Base-by-base conservation (phyloP, 192 early-diverging fungal genomes). In the Gaertneriomyces sp. region DNA sequence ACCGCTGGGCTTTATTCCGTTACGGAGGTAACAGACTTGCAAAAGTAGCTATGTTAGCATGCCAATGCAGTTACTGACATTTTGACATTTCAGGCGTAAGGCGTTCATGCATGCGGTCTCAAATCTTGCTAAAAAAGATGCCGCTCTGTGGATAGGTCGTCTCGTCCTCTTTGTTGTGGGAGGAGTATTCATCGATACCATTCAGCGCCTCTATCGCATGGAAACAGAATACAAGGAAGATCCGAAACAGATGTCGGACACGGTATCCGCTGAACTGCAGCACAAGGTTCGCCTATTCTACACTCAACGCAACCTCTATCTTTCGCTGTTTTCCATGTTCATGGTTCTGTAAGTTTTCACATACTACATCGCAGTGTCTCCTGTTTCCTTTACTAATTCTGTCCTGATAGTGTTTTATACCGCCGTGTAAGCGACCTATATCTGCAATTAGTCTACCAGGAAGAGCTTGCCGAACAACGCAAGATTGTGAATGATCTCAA, bases 291-390 rank as follows among this genome's bases (percentile, higher is more conserved):
- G 61, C n/a, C 39, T 53, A 63, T 79, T 81, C 58, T 81, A 81
- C 64, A 68, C 73, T 4, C 79, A 81, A 57, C 53, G 79, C 7
- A 81, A 81, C 60, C 69, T 81, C 53, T 81, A 81, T 58, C 62
- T 81, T 20, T 71, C 68, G 11, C 74, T 81, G 17, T 80, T 76
- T 62, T 65, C 76, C 6, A 68, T 81, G 40, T 79, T 81, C 47
- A 77, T 81, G 74, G 64, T 79, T 19, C 40, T 79, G 79, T 80
- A 53, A 60, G 78, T 66, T 42, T 45, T 12, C 44, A 11, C 41
- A 33, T 1, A 53, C 11, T 25, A 40, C 9, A n/a, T 0, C 40
- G 7, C 56, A 58, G 4, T 64, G n/a, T 65, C 38, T 56, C n/a
- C 40, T 42, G 55, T 59, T 52, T 44, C 39, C 55, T 39, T 42